phyloP scores from a whole-genome alignment of 2,329 filamentous ascomycete genomes.

The Endothia cerciana region DNA sequence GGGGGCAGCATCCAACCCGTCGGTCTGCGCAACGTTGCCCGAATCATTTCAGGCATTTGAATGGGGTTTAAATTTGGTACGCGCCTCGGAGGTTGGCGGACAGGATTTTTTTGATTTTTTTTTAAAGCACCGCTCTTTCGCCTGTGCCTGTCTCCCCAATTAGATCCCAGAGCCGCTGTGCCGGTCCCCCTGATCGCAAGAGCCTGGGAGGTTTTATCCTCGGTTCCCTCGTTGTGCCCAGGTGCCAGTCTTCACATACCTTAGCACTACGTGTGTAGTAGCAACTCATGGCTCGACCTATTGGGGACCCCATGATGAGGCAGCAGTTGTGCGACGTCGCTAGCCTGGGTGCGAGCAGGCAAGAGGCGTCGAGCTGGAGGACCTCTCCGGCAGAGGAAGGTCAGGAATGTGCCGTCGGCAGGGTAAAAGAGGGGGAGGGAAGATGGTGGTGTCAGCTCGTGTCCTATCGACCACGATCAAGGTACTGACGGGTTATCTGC shows the following conservation, averaged over 20 bases:
- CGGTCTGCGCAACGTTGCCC: not conserved
- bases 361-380: conserved; percentile 4
- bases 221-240: not conserved
- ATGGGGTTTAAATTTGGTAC: not conserved
- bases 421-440: not conserved
- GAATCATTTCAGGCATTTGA: not conserved
- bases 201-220: not conserved
- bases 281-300: not conserved
- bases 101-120: not conserved
- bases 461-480: not conserved
- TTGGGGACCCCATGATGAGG: not conserved
- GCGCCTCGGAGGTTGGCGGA: not conserved
- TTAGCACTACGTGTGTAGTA: not conserved
- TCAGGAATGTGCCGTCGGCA: conserved; percentile 5
- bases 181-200: not conserved
- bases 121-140: not conserved
- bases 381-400: conserved; percentile 1
- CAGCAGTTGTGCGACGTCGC: conserved; percentile 8
- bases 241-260: not conserved
- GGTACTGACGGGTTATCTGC: conserved; percentile 2
- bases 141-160: not conserved
- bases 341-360: conserved; percentile 2
- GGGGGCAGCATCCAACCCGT: not conserved
- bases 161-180: not conserved
- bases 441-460: not conserved